These are phyloP conservation scores for Gossypium davidsonii DNA, from an alignment of 441 rosid genomes.

Conservation along the genomic window DNA sequence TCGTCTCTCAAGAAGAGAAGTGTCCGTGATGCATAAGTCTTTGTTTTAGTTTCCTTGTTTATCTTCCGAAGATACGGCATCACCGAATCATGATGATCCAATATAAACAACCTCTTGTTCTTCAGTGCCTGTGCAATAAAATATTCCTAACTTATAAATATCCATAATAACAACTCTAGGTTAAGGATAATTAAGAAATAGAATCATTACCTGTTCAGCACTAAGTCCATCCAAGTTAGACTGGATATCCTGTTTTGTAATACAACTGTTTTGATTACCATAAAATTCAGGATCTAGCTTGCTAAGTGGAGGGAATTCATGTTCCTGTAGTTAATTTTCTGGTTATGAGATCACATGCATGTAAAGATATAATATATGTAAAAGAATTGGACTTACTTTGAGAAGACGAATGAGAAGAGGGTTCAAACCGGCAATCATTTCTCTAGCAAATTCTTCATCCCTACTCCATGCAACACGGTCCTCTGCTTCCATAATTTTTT, in stretches of 20 bases:
- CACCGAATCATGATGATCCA: constrained; percentile 57
- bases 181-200: too few relatives aligned
- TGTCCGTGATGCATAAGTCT: constrained; percentile 46
- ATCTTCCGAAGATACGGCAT: constrained; percentile 49
- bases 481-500: background rate
- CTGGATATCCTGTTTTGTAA: constrained; percentile 45
- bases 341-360: background rate
- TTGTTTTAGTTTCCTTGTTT: constrained; percentile 31
- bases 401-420: constrained; percentile 60
- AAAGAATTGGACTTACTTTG: constrained; percentile 26
- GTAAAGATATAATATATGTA: background rate
- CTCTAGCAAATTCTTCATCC: constrained; percentile 68
- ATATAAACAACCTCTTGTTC: constrained; percentile 40
- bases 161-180: too few relatives aligned
- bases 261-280: constrained; percentile 53
- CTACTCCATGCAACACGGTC: constrained; percentile 51
- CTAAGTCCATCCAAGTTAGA: constrained; percentile 41
- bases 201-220: background rate
- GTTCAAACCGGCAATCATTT: constrained; percentile 72
- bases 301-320: constrained; percentile 62
- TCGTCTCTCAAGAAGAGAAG: constrained; percentile 37
- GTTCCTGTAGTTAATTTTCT: constrained; percentile 18
- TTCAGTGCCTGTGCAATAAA: constrained; percentile 31
- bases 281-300: constrained; percentile 29
- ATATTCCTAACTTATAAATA: too few relatives aligned